Evolutionary conservation across 2,329 filamentous ascomycete genomes (phyloP).

Genomic region (Fusarium drepaniforme): DNA sequence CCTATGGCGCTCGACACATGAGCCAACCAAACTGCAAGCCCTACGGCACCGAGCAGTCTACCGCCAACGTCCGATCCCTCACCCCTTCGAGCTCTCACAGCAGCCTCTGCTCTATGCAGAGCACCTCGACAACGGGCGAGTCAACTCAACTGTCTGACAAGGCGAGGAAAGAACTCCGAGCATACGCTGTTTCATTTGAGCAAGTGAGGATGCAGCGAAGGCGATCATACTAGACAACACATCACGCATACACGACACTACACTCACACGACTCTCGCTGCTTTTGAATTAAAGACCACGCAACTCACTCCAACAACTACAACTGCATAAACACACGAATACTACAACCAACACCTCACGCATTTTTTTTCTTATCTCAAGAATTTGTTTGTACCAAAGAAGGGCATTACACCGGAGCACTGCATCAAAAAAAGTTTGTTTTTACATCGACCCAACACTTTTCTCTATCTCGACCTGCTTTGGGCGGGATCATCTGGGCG

Average conservation of each 20-base stretch:
- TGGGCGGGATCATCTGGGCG: constrained; percentile 38
- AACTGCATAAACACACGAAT: constrained; percentile 31
- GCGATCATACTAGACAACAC: constrained; percentile 63
- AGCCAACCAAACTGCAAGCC: constrained; percentile 42
- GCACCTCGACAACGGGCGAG: constrained; percentile 67
- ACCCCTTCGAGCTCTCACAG: constrained; percentile 85
- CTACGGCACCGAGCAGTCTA: constrained; percentile 36
- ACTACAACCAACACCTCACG: constrained; percentile 37
- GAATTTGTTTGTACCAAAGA: constrained; percentile 57
- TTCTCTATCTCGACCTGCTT: constrained; percentile 35
- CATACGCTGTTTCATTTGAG: constrained; percentile 91
- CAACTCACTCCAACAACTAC: constrained; percentile 49
- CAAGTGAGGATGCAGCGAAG: constrained; percentile 75
- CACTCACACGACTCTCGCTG: constrained; percentile 14
- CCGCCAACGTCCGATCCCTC: constrained; percentile 56
- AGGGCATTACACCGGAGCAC: constrained; percentile 62
- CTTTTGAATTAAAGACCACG: constrained; percentile 38
- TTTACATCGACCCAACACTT: constrained; percentile 39
- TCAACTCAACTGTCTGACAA: constrained; percentile 76
- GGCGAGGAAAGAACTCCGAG: constrained; percentile 82
- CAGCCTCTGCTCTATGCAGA: constrained; percentile 84
- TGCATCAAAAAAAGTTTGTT: constrained; percentile 59
- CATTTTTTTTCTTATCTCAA: constrained; percentile 35
- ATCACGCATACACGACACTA: constrained; percentile 22
- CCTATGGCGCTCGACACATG: constrained; percentile 65